Base-by-base conservation (phyloP, 805 yeast species). In the Allodekkera sacchari region DNA sequence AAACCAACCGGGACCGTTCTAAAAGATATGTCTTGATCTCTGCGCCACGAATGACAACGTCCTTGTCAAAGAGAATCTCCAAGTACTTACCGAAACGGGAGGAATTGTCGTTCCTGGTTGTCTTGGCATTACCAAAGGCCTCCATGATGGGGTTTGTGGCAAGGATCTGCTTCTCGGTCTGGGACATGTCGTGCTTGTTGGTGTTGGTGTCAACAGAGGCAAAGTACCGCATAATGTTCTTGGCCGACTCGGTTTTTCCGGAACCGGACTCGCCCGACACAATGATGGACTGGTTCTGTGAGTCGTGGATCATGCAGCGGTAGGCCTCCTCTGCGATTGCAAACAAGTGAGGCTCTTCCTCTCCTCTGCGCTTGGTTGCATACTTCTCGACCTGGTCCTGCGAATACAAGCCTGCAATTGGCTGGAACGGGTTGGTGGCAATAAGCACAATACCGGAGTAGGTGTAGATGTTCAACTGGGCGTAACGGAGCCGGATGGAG, bases 191-290 rank as follows among this genome's bases (percentile, higher is more conserved):
- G 43, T 61, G 63, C 16, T 48, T 39, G 32, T 62, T 56, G 25
- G 52, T 52, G 41, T 65, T 66, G 7, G 61, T 55, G 38, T 89
- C 96, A 11, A 89, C 96, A 12, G 95, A 78, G 4, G 97, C 97
- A 56, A 89, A 88, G 59, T 88, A 89, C 57, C 97, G 76, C 97
- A 89, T 89, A 43, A 89, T 89, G 57, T 83, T 89, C 55, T 89
- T 89, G 24, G 98, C 98, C 41, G 92, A 78, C 25, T 89, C 97
- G 4, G 97, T 92, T 51, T 89, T 92, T 57, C 98, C 98, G 18
- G 98, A 97, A 59, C 98, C 98, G 6, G 95, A 83, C 61, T 89
- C 98, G 61, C 98, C 98, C 46, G 88, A 77, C 12, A 89, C 97
- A 12, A 89, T 96, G 41, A 89, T 88, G 1, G 98, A 89, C 61